These are phyloP conservation scores for Rhodotorula taiwanensis DNA, from an alignment of 768 basidiomycete species.

Conservation along the genomic window DNA sequence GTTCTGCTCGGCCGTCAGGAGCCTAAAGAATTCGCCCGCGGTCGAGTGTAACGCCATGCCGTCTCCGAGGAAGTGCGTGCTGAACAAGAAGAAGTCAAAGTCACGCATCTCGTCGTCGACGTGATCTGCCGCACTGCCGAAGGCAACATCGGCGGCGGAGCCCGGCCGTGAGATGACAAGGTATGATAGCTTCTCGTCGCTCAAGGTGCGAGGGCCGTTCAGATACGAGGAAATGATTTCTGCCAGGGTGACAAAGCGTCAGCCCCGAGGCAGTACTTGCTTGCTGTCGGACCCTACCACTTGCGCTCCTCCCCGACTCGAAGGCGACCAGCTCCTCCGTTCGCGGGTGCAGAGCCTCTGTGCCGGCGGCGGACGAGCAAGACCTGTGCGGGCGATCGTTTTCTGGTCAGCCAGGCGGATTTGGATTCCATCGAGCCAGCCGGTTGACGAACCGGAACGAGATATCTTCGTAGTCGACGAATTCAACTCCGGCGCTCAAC, in stretches of 20 bases:
- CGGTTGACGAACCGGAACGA: conserved; percentile 69
- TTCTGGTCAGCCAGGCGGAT: no score
- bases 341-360: no score
- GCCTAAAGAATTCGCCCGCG: conserved; percentile 68
- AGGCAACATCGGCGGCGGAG: conserved; percentile 22
- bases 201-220: conserved; percentile 69
- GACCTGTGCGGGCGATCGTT: no score
- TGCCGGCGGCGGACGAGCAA: no score
- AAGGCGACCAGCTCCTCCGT: background rate
- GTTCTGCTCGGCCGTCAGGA: conserved; percentile 46
- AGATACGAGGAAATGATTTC: conserved; percentile 60
- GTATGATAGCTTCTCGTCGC: conserved; percentile 59
- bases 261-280: conserved; percentile 44
- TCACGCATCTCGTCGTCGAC: conserved; percentile 40
- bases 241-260: conserved; percentile 39
- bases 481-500: conserved; percentile 58
- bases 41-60: conserved; percentile 79
- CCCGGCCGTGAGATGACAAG: conserved; percentile 48
- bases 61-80: conserved; percentile 76
- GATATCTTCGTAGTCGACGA: conserved; percentile 53
- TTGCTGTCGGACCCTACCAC: background rate
- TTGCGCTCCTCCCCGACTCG: background rate
- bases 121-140: background rate
- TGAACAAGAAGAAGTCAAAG: conserved; percentile 62
- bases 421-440: no score